Evolutionary conservation across 495 filamentous ascomycete species (phyloP), one percentile per base, ranked within the genome.

Genomic region (Podospora sp.): DNA sequence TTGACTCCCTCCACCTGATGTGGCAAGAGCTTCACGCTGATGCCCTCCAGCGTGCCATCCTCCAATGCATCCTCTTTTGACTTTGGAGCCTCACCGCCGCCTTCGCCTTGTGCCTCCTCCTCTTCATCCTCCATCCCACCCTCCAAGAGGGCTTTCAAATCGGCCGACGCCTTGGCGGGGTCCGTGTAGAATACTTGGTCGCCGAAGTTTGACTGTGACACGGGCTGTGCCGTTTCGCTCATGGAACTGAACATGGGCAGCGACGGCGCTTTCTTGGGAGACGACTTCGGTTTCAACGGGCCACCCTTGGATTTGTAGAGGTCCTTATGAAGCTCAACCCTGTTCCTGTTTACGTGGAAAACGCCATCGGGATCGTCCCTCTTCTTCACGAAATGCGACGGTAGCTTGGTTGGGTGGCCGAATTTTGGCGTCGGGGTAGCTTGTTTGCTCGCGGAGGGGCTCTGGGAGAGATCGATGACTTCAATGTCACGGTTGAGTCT

Each of bases 1-100:
- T 88, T 86, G 2, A 98, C 89, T 65, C 95, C 95, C 25, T 96
- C 90, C 11, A 97, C 84, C 75, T 99, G 95, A 75, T 99, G 95
- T 3, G 93, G 95, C 0, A 98, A 83, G 3, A 99, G 84, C 62
- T 89, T 91, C 53, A 97, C 92, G 56, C 89, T 90, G 69, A 99
- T 78, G 3, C 95, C 95, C 67, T 95, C 90, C 18, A 83, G 51
- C 0, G 64, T 71, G 22, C 78, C 78, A 24, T 76, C 74, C 46
- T 77, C 75, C n/a, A 73, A 56, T 0, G 61, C 68, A 50, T 69
- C 68, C 25, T 72, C 51, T 40, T 71, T 71, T 21, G 55, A 56
- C 60, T 68, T 69, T 36, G 21, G 27, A 20, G 25, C 60, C n/a
- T 67, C 62, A 0, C 33, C 33, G 22, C 71, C 74, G 21, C 12